Conservation (phyloP, 176 grass and related monocot genomes). For the Juncus inflexus region DNA sequence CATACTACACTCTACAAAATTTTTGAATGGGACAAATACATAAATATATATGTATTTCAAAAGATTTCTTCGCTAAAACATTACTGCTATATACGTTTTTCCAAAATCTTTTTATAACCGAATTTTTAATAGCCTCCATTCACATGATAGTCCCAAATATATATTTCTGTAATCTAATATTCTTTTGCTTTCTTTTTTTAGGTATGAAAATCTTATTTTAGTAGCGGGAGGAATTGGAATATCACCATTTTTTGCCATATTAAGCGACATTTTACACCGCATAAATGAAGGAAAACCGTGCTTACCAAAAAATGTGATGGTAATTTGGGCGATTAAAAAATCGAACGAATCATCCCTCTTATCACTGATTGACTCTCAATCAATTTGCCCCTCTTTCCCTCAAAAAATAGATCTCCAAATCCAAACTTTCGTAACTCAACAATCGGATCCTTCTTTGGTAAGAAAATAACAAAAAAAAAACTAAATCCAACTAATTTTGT, state of each 20-base stretch:
- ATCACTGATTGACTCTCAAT: conserved; percentile 57
- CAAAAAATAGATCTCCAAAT: conserved; percentile 67
- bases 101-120: too few species aligned
- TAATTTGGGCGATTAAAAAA: conserved; percentile 91
- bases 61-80: too few species aligned
- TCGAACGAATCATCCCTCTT: conserved; percentile 80
- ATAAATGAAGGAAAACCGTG: conserved; percentile 57
- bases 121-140: too few species aligned
- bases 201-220: conserved; percentile 97
- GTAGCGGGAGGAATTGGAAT: conserved; percentile 96
- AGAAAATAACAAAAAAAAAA: not conserved
- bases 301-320: conserved; percentile 67
- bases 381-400: conserved; percentile 44
- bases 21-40: too few species aligned
- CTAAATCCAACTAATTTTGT: too few species aligned
- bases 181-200: conserved; percentile 1
- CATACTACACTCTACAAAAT: too few species aligned
- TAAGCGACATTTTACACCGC: conserved; percentile 87
- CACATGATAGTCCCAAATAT: too few species aligned
- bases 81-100: too few species aligned
- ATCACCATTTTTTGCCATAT: conserved; percentile 76
- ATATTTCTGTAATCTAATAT: not conserved
- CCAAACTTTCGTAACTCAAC: conserved; percentile 78
- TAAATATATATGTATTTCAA: too few species aligned
- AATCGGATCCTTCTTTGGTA: conserved; percentile 71